phyloP scores from a whole-genome alignment of 2,329 filamentous ascomycete species.

The Colletotrichum ledebouriae region DNA sequence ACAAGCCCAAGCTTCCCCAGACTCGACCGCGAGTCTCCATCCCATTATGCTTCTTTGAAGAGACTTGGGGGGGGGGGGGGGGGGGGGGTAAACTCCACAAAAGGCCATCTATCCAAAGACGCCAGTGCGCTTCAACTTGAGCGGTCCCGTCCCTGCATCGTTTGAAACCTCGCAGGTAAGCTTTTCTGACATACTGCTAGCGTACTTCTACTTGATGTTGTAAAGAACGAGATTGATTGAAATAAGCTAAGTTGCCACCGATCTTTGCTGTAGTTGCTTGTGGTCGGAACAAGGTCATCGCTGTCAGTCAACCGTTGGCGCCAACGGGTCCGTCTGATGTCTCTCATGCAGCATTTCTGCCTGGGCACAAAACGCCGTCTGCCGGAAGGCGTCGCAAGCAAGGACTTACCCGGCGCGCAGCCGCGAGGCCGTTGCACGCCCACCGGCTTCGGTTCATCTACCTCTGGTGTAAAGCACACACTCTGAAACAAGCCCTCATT shows the following conservation, averaged over 20 bases:
- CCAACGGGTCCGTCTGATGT: conserved; percentile 16
- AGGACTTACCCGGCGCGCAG: conserved; percentile 3
- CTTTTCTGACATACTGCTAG: conserved; percentile 11
- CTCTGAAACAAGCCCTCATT: not conserved
- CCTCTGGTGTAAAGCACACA: not conserved
- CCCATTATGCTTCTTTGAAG: not conserved
- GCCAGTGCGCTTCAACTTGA: conserved; percentile 33
- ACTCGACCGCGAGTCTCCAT: not conserved
- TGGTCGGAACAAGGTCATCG: not conserved
- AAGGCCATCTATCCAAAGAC: conserved; percentile 26
- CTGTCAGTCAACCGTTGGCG: not conserved
- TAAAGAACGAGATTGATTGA: not conserved
- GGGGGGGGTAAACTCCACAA: not conserved
- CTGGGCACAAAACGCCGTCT: not conserved
- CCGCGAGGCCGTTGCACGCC: not conserved
- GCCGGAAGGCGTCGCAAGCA: too few relatives aligned
- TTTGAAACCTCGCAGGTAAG: conserved; percentile 21
- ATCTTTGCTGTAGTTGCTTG: not conserved
- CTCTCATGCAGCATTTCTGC: not conserved
- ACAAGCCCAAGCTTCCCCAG: not conserved
- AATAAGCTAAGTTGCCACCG: not conserved
- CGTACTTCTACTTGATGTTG: too few relatives aligned
- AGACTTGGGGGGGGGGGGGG: too few relatives aligned
- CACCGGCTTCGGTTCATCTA: conserved; percentile 15
- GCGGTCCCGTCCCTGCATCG: not conserved